These are phyloP conservation scores for Zopfia rhizophila DNA, from an alignment of 2,329 filamentous ascomycete genomes.

Conservation along the genomic window DNA sequence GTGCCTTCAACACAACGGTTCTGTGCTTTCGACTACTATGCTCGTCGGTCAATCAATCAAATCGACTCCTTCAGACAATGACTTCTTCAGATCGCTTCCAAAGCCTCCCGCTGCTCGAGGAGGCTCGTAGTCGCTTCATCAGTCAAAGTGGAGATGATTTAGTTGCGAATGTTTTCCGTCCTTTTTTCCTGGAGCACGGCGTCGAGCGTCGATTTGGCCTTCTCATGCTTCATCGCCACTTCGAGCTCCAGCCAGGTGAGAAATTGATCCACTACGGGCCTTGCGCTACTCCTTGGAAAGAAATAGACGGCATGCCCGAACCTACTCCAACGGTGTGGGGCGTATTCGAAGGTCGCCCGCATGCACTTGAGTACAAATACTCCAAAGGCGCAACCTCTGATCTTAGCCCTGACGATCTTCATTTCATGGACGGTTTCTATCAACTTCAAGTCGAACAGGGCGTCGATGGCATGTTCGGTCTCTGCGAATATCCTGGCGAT, in stretches of 20 bases:
- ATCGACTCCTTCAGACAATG: too few relatives aligned
- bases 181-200: too few relatives aligned
- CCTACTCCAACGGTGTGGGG: background rate
- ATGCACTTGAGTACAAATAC: conserved; percentile 1
- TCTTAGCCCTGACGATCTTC: background rate
- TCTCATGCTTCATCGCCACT: conserved; percentile 2
- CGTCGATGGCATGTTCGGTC: conserved; percentile 7
- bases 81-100: too few relatives aligned
- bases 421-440: background rate
- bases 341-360: background rate
- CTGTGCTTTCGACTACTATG: too few relatives aligned
- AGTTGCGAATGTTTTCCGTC: too few relatives aligned
- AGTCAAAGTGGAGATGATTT: too few relatives aligned
- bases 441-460: conserved; percentile 1
- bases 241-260: background rate
- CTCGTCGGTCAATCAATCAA: too few relatives aligned
- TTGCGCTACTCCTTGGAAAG: background rate
- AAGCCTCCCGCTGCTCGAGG: too few relatives aligned
- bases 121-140: too few relatives aligned
- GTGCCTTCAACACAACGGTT: too few relatives aligned
- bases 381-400: background rate
- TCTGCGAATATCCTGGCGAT: conserved; percentile 8
- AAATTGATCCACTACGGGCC: background rate
- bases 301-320: background rate
- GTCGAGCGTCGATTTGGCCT: conserved; percentile 1